Evolutionary conservation across 768 basidiomycete species (phyloP), one percentile per base, ranked within the genome.

Genomic region (Calocybe cyanea): DNA sequence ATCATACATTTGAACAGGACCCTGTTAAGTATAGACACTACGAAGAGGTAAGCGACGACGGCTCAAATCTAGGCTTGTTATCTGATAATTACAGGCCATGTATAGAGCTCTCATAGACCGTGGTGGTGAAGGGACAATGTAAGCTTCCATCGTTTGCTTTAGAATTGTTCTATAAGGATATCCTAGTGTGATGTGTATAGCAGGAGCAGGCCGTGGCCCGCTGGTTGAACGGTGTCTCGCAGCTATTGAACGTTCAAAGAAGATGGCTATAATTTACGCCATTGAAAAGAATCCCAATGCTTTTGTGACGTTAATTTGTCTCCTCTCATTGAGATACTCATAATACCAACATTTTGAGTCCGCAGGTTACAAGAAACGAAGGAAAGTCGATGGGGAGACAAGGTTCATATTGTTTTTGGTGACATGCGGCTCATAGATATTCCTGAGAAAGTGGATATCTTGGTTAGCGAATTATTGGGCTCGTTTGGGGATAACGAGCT

Each of bases 401-500:
- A 72, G 36, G 93, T 98, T 43, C 68, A 82, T 45, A 74, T 99
- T 30, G 57, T 97, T n/a, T 88, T 86, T 58, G 95, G 95, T 2
- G 96, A 99, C 64, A 98, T 99, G 96, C 77, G 96, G 13, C 69
- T 70, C 20, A 70, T 96, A 35, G 73, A 83, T 7, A 66, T 95
- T 1, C 93, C 95, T 4, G 91, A 96, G 56, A 75, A 78, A 53
- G 92, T 82, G 21, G 96, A 98, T 63, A 91, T 99, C 51, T 70
- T 99, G 47, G 85, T 99, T 57, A 95, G 89, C 68, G 96, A 99
- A 64, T 77, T 99, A 17, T 67, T 99, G 56, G 96, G 96, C 3
- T 94, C 92, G 3, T 98, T 99, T 68, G 96, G 95, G 1, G 96
- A 99, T 66, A 99, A 99, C 49, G 96, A 99, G 63, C 79, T 98